Evolutionary conservation across 768 basidiomycete species (phyloP), one percentile per base, ranked within the genome.

Genomic region (Amanita jacksonii): DNA sequence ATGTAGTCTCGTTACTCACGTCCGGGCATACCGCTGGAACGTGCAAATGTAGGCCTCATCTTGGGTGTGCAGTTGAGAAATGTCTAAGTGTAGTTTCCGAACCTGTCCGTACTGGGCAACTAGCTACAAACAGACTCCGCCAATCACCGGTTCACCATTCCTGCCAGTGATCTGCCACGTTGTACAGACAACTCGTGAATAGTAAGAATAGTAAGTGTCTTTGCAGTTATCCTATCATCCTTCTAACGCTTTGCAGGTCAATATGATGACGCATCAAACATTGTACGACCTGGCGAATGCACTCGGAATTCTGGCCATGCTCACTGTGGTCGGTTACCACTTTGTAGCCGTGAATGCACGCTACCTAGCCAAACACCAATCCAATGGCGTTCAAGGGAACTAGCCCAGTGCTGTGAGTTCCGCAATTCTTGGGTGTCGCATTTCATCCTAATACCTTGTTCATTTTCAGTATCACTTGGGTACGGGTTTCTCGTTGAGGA

Each of bases 271-370:
- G 42, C 79, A 90, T 62, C 65, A 75, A 49, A 88, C 87, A 5
- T 72, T 94, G 27, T 86, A 87, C 63, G 72, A 74, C 43, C 72
- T 94, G 42, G 84, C 89, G 47, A 92, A 90, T 62, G 68, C 77
- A 22, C 78, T 93, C 13, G 92, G 92, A 28, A 69, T 81, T 28
- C 68, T 87, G 41, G 86, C 93, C 22, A 90, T 97, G 82, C 55
- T 89, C 52, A 80, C 85, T 4, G 83, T 92, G 44, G 81, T 97
- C 43, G 75, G 78, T 37, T 96, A 93, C 63, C 93, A 97, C 66
- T 77, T 94, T 54, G 68, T 97, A 40, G 82, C 87, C 25, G 88
- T 94, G 49, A 93, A 93, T 54, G 77, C 79, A 16, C 57, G 59
- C 49, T 73, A 57, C 57, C 59, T 61, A 47, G 58, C 54, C 48